Conservation (phyloP, 148 eudicot genomes). For the Chenopodium berlandieri region DNA sequence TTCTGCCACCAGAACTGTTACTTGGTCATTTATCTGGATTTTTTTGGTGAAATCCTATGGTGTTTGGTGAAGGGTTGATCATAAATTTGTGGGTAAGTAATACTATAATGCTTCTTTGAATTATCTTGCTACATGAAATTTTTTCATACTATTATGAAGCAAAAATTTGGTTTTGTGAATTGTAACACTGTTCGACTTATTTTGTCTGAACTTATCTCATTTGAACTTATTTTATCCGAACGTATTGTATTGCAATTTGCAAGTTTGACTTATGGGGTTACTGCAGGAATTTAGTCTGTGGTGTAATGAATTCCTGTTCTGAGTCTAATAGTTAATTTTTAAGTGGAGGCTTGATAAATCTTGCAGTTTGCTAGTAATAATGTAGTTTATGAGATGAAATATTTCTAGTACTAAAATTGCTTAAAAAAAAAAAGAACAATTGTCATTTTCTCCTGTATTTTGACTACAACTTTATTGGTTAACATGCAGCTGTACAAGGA, state of each 20-base stretch:
- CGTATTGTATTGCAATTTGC: not conserved
- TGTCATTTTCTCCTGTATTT: not conserved
- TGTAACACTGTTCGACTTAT: too few relatives aligned
- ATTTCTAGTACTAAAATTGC: not conserved
- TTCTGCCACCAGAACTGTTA: slow-evolving; percentile 4
- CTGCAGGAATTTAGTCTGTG: not conserved
- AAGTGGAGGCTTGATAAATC: not conserved
- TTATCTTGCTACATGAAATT: not conserved
- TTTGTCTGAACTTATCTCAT: too few relatives aligned
- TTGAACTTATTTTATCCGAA: too few relatives aligned
- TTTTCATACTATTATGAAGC: not conserved
- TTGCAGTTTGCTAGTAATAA: not conserved
- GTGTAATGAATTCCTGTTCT: not conserved
- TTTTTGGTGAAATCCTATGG: not conserved
- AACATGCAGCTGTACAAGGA: not conserved
- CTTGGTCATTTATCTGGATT: too few relatives aligned
- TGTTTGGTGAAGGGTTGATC: not conserved
- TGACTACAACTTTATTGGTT: not conserved
- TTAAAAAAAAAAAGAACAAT: not conserved
- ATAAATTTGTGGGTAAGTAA: slow-evolving; percentile 6
- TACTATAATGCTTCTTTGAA: not conserved
- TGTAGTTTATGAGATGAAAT: not conserved
- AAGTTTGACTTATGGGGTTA: not conserved
- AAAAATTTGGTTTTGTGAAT: not conserved
- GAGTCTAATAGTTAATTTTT: not conserved